A percentile compares a stretch with the other conserved stretches of the same genome.
phyloP scores from a whole-genome alignment of 108 stramenopile genomes.

The Fragilariopsis cylindrus region DNA sequence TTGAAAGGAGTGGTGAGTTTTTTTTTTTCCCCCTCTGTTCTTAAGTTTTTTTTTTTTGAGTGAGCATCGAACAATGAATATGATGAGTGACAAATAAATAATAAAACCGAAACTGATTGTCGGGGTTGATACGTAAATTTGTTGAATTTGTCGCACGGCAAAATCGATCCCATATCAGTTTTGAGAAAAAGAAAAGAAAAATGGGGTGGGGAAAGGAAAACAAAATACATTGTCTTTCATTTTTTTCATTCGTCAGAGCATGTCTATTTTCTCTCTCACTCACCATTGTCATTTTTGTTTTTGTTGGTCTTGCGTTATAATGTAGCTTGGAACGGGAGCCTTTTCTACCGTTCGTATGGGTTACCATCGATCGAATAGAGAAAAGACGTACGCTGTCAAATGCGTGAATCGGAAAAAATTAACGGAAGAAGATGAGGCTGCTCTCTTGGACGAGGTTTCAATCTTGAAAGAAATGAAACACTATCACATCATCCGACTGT shows the following conservation, averaged over 20 bases:
- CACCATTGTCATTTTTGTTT: background rate
- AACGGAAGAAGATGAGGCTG: conserved; percentile 75
- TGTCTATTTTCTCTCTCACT: background rate
- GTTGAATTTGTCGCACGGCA: no score
- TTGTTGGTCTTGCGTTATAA: background rate
- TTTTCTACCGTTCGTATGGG: conserved; percentile 81
- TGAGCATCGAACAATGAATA: background rate
- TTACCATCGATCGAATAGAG: conserved; percentile 46
- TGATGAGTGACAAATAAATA: background rate
- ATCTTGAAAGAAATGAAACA: conserved; percentile 78
- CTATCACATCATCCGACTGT: conserved; percentile 86
- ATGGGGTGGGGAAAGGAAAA: no score
- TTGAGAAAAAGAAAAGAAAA: no score
- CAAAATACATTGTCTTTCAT: no score
- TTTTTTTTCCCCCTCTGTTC: conserved; percentile 1
- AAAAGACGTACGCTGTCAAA: conserved; percentile 67
- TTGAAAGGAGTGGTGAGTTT: conserved; percentile 57
- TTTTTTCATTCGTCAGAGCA: no score
- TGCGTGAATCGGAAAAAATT: conserved; percentile 74
- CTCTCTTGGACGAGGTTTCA: conserved; percentile 80
- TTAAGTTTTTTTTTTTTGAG: background rate
- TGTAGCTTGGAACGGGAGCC: conserved; percentile 80
- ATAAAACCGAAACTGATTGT: background rate
- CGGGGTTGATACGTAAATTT: no score
- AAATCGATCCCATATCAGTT: no score